Base-by-base conservation (phyloP, 805 yeast genomes). In the Nematodospora valgi region DNA sequence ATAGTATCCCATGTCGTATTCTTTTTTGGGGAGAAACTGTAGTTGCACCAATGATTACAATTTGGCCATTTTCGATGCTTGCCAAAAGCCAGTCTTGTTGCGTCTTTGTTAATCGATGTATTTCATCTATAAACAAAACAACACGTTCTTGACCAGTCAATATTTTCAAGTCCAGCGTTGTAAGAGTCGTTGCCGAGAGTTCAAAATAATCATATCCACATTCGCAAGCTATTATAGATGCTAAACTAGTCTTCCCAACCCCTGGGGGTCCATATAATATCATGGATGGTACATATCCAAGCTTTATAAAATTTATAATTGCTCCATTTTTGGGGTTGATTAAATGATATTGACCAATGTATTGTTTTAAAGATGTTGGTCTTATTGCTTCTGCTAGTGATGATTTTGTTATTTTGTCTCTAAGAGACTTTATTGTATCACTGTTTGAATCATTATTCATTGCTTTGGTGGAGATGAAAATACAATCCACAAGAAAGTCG, bases 261-360 rank as follows among this genome's bases (percentile, higher is more conserved):
- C 98, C 98, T 2, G 97, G 95, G 1, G 95, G 95, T 0, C 99
- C 99, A 85, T 93, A 84, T 4, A 93, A 61, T 2, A 93, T 78
- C 78, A 93, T 71, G 0, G 96, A 87, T 1, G 97, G 97, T 6
- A 85, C 64, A 30, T 69, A 64, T n/a, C 82, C 76, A 58, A 72
- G 60, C 23, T 72, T 68, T 2, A 89, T 68, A 41, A 84, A 84
- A 29, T 80, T 80, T 18, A 78, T 62, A 2, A 91, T 60, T 3
- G 80, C 64, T 1, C 96, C 95, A 6, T 68, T 64, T 2, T 62
- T 58, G 0, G 85, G 82, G 27, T 51, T 42, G 4, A 91, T 65
- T 2, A 93, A 59, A 58, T 89, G 95, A 10, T 68, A 63, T 58
- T 93, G 99, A 0, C 99, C 99, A 16, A 91, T 72, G 51, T 80